A percentile compares a stretch with the other conserved stretches of the same genome.
Evolutionary conservation across 345 rosid genomes (phyloP).

Genomic region (Clausena lansium): DNA sequence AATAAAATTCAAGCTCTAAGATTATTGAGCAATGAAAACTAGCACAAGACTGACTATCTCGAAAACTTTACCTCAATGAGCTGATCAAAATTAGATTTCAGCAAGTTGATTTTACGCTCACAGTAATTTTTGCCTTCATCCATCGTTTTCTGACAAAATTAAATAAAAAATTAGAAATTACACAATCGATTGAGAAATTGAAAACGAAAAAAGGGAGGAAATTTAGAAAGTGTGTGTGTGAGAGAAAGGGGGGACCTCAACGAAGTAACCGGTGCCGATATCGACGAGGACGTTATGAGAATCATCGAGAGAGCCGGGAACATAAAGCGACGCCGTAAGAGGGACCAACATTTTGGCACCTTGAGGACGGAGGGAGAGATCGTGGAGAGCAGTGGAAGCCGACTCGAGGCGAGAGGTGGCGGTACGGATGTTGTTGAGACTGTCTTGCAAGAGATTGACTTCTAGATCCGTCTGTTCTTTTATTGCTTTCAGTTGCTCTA

Average conservation of each 20-base stretch:
- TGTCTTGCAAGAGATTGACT: constrained; percentile 90
- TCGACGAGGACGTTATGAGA: constrained; percentile 82
- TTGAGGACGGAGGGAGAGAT: constrained; percentile 75
- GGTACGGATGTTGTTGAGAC: constrained; percentile 93
- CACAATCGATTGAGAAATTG: no score
- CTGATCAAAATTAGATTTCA: constrained; percentile 92
- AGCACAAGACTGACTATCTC: not conserved
- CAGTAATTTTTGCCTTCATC: constrained; percentile 87
- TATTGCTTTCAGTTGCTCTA: constrained; percentile 80
- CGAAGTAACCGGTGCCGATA: constrained; percentile 97
- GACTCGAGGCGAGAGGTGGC: constrained; percentile 81
- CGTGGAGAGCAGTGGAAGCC: constrained; percentile 77
- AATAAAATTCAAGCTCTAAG: no score
- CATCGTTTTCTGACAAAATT: constrained; percentile 79
- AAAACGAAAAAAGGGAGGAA: no score
- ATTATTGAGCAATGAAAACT: not conserved
- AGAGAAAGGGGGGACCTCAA: constrained; percentile 50
- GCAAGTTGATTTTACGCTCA: constrained; percentile 86
- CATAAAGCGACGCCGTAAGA: constrained; percentile 90
- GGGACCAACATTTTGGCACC: constrained; percentile 92
- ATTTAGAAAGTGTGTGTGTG: not conserved
- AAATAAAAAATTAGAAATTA: not conserved
- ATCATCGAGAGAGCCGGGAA: constrained; percentile 81
- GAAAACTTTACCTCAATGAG: constrained; percentile 71
- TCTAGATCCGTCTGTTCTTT: constrained; percentile 90